Base-by-base conservation (phyloP, 441 rosid species). In the Gossypium schwendimanii region DNA sequence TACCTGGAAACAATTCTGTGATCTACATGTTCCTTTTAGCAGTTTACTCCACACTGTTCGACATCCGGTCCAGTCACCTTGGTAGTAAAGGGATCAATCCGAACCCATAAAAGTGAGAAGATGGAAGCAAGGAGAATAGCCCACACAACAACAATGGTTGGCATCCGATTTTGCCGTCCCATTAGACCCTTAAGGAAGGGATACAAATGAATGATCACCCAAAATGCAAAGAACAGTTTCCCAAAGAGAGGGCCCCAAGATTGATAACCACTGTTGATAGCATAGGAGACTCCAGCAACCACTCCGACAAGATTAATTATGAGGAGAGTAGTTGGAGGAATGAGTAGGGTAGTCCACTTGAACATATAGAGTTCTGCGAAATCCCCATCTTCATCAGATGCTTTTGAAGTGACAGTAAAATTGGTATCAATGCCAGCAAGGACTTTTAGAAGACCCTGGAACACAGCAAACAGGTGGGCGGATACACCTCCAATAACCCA, bases 401-500 rank as follows among this genome's bases (percentile, higher is more conserved):
- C 95, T 78, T 92, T 95, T 21, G 98, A 92, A 23, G 98, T 93
- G 77, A 95, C 98, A 0, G 98, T 95, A 78, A 95, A 91, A 83
- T 93, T 95, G 70, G 98, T 90, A 81, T 95, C 99, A 12, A 95
- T 91, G 53, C 99, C 98, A 8, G 97, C 97, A 5, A 93, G 88
- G 47, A 93, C 98, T 81, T 93, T 95, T 20, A 95, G 92, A 72
- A 95, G 73, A 78, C 98, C 99, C 77, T 93, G 99, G 88, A 93
- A 85, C 64, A 95, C 96, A 0, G 99, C 99, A 73, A 95, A 93
- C 2, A 91, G 85, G 75, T 93, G 99, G 69, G 99, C 88, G 0
- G 99, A 95, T 52, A 95, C 99, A 10, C 99, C 99, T 75, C 99
- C 99, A 47, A 91, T 95, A 15, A 95, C 98, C 98, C 99, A 95